Base-by-base conservation (phyloP, 2,329 filamentous ascomycete genomes). In the Grosmannia huntii region DNA sequence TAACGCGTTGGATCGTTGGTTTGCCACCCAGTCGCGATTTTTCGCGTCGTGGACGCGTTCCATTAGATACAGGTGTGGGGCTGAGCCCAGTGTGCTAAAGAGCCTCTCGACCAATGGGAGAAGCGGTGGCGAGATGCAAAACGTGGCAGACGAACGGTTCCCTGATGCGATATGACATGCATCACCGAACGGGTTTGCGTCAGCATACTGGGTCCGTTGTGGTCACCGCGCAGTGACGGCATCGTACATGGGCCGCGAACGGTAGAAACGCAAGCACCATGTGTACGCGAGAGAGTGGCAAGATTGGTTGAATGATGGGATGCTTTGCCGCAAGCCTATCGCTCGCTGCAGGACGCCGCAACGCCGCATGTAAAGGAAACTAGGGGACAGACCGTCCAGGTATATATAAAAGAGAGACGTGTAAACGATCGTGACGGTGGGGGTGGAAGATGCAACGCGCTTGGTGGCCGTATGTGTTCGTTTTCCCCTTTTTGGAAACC, bases 31-130 rank as follows among this genome's bases (percentile, higher is more conserved):
- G 31, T 44, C 58, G 58, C 56, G 59, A 56, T 49, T 60, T 58
- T 60, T 60, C 59, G 59, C 53, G 59, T 60, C 27, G 12, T 25
- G 2, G 48, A 48, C 53, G 57, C 57, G 57, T 55, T 6, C 6
- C 38, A 25, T 31, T 38, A 11, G n/a, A 21, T 14, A 12, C 11
- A 21, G 2, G 31, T 53, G 27, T 19, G 14, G 19, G 33, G 3
- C 19, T 12, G n/a, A 6, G 21, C n/a, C 4, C n/a, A 21, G 33
- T 7, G 28, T 21, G 6, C 14, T 36, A 25, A 53, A 36, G 19
- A 27, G 36, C 25, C 27, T 33, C 16, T 21, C 1, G 25, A 21
- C 49, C 49, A 52, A 52, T 52, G 16, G 14, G 49, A 25, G 41
- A n/a, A 38, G 36, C 36, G 12, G 36, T 16, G 36, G 36, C 36